A percentile compares a stretch with the other conserved stretches of the same genome.
Conservation (phyloP, 768 basidiomycete species). For the Russula brevipes region DNA sequence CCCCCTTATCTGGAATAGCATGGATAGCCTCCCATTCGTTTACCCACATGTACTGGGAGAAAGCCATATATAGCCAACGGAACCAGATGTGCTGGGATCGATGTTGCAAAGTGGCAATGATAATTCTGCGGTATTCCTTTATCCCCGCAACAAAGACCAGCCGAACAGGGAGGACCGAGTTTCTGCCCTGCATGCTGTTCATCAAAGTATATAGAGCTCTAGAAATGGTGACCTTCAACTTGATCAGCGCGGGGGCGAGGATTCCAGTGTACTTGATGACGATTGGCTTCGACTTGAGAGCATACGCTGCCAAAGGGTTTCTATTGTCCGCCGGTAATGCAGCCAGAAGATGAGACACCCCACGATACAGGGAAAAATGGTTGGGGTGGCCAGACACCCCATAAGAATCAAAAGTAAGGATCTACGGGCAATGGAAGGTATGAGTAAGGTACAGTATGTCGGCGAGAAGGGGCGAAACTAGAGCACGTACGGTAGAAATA, state of each 20-base stretch:
- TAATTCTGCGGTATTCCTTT: constrained; percentile 48
- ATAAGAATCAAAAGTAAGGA: constrained; percentile 74
- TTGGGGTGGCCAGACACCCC: constrained; percentile 88
- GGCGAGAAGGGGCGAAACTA: neutral
- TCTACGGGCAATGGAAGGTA: constrained; percentile 40
- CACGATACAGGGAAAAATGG: constrained; percentile 64
- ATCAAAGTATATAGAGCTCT: constrained; percentile 5
- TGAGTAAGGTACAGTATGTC: too few species aligned
- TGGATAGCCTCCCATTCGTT: constrained; percentile 68
- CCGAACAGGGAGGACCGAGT: constrained; percentile 20
- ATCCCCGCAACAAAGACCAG: constrained; percentile 55
- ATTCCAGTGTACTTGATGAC: constrained; percentile 56
- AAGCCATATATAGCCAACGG: constrained; percentile 74
- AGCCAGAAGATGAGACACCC: constrained; percentile 43
- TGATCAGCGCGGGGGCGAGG: constrained; percentile 47
- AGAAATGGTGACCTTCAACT: constrained; percentile 37
- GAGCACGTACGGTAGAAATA: constrained; percentile 54
- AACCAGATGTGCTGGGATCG: constrained; percentile 82
- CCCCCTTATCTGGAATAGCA: constrained; percentile 6
- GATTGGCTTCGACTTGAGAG: constrained; percentile 54
- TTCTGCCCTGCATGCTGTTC: constrained; percentile 8
- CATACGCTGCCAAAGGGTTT: constrained; percentile 41
- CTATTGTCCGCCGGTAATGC: constrained; percentile 18
- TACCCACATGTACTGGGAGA: constrained; percentile 90
- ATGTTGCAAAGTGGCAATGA: constrained; percentile 70